Evolutionary conservation across 192 early-diverging fungal genomes (phyloP).

Genomic region (Allomyces macrogynus): DNA sequence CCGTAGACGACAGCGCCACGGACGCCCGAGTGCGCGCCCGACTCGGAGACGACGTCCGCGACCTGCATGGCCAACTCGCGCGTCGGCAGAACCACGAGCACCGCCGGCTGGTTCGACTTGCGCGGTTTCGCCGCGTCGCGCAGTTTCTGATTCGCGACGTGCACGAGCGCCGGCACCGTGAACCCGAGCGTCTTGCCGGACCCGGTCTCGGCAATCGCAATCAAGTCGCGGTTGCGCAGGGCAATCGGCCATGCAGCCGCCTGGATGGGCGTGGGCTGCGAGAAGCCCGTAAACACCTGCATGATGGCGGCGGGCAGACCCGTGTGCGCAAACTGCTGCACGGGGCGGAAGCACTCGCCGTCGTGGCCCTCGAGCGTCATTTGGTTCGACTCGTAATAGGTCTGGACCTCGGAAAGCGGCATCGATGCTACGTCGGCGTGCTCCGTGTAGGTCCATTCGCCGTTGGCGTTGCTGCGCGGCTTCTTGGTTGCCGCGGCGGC

Average conservation of each 20-base stretch:
- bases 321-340: slow-evolving; percentile 54
- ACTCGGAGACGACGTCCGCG: slow-evolving; percentile 84
- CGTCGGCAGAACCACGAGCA: slow-evolving; percentile 86
- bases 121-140: slow-evolving; percentile 83
- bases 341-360: slow-evolving; percentile 24
- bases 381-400: slow-evolving; percentile 36
- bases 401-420: slow-evolving; percentile 11
- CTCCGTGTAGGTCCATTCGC: slow-evolving; percentile 33
- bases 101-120: slow-evolving; percentile 24
- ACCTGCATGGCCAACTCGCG: slow-evolving; percentile 95
- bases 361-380: slow-evolving; percentile 39
- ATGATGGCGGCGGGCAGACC: slow-evolving; percentile 45
- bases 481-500: slow-evolving; percentile 24
- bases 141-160: slow-evolving; percentile 90
- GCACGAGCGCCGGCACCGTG: slow-evolving; percentile 84
- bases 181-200: slow-evolving; percentile 93
- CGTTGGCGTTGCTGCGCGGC: slow-evolving; percentile 20
- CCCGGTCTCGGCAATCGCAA: slow-evolving; percentile 72
- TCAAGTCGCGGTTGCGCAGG: slow-evolving; percentile 79
- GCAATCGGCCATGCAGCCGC: slow-evolving; percentile 88
- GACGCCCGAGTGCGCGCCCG: slow-evolving; percentile 67
- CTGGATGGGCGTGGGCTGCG: slow-evolving; percentile 83
- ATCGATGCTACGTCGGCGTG: slow-evolving; percentile 10
- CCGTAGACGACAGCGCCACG: slow-evolving; percentile 92
- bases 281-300: slow-evolving; percentile 41